Conservation (phyloP, 2,329 filamentous ascomycete species). For the Bretziella fagacearum region DNA sequence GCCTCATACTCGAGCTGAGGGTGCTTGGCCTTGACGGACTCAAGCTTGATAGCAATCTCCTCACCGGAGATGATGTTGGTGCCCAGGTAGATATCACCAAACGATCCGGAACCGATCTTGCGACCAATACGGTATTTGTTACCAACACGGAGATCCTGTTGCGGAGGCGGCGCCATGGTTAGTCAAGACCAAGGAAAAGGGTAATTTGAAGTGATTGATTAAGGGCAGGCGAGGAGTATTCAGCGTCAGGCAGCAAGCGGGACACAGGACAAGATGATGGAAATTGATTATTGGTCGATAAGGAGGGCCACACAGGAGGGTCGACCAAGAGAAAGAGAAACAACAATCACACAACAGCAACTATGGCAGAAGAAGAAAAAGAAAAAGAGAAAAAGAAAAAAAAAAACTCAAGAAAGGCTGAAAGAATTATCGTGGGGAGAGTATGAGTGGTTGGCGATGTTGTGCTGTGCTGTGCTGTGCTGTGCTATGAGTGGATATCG, state of each 20-base stretch:
- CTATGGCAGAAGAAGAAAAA: neutral
- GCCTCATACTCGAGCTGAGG: slow-evolving; percentile 98
- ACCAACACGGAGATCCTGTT: slow-evolving; percentile 89
- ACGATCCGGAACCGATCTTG: slow-evolving; percentile 95
- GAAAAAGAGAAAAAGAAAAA: neutral
- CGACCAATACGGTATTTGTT: slow-evolving; percentile 99
- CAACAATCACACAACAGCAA: neutral
- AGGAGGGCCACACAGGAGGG: neutral
- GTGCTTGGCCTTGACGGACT: slow-evolving; percentile 98
- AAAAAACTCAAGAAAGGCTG: neutral
- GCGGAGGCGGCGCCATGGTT: slow-evolving; percentile 1
- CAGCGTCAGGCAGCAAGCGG: neutral
- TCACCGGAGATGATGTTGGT: slow-evolving; percentile 99
- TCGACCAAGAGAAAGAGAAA: neutral
- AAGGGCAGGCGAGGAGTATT: neutral
- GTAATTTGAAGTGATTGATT: neutral
- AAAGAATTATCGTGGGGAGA: neutral
- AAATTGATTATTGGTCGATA: neutral
- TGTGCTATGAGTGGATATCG: neutral
- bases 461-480: neutral
- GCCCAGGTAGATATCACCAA: slow-evolving; percentile 96
- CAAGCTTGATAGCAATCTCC: slow-evolving; percentile 98
- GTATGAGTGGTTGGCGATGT: neutral
- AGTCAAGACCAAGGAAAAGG: neutral
- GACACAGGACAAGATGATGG: neutral